A percentile compares a stretch with the other conserved stretches of the same genome.
These are phyloP conservation scores for Angophora floribunda DNA, from an alignment of 345 rosid genomes.

Conservation along the genomic window DNA sequence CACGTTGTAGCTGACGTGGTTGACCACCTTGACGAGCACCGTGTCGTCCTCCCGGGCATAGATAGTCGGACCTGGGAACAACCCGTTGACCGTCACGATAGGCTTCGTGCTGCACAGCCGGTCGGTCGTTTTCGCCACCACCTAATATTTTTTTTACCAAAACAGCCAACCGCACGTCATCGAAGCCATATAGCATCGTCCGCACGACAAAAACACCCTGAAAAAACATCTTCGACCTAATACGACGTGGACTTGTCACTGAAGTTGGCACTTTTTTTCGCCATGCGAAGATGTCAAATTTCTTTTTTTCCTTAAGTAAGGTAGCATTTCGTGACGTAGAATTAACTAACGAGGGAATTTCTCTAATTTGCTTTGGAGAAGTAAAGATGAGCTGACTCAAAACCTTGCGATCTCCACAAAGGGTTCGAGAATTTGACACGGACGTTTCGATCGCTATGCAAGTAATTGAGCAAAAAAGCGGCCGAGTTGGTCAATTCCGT, in stretches of 20 bases:
- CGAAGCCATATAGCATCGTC: background rate
- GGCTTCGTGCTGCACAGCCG: constrained; percentile 68
- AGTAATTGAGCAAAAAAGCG: too few relatives aligned
- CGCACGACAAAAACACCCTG: background rate
- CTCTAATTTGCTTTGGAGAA: background rate
- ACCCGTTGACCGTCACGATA: constrained; percentile 74
- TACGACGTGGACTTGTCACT: background rate
- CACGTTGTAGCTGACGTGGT: constrained; percentile 53
- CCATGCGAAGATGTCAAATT: background rate
- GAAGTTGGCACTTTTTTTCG: background rate
- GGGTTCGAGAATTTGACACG: too few relatives aligned
- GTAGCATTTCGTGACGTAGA: background rate
- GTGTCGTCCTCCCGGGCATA: constrained; percentile 61
- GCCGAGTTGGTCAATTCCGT: background rate
- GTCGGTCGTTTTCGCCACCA: constrained; percentile 49
- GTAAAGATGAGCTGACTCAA: background rate
- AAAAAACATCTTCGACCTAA: background rate
- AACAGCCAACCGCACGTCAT: background rate
- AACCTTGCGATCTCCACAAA: background rate
- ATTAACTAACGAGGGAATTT: background rate
- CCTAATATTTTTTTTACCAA: constrained; percentile 16
- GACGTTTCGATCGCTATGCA: too few relatives aligned
- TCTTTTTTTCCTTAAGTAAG: background rate
- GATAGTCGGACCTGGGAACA: constrained; percentile 46
- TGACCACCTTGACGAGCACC: constrained; percentile 46